Conservation (phyloP, 192 early-diverging fungal species). For the Coemansia sp. region DNA sequence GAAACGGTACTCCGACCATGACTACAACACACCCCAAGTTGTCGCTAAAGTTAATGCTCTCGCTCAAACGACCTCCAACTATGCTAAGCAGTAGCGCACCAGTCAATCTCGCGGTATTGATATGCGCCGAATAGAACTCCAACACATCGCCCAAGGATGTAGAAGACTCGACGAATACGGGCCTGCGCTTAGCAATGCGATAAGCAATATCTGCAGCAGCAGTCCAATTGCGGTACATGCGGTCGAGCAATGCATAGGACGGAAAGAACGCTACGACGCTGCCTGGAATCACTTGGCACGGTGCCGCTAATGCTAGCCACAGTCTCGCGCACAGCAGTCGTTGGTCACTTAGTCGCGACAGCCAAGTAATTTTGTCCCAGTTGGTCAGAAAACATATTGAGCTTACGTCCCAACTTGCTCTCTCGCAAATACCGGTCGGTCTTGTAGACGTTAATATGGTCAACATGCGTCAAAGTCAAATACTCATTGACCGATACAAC, state of each 20-base stretch:
- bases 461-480: constrained; percentile 66
- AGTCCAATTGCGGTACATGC: constrained; percentile 63
- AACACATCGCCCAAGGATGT: constrained; percentile 59
- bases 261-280: no score
- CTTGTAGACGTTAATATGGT: constrained; percentile 85
- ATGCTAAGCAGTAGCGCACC: constrained; percentile 84
- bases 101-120: constrained; percentile 29
- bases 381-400: constrained; percentile 54
- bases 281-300: no score
- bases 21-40: no score
- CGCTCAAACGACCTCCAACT: no score
- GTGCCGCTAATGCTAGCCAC: not conserved
- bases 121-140: constrained; percentile 61
- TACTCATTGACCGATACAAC: constrained; percentile 71
- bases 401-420: constrained; percentile 66
- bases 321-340: not conserved
- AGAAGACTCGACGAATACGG: constrained; percentile 76
- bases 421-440: constrained; percentile 67
- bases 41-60: no score
- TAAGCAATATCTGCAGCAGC: constrained; percentile 36
- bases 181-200: constrained; percentile 63
- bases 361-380: not conserved
- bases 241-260: constrained; percentile 70
- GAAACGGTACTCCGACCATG: constrained; percentile 82
- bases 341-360: not conserved